Percentiles rank a stretch among this genome's conserved stretches.
Conservation (phyloP, 805 yeast species). For the Candida coquimbonensis region DNA sequence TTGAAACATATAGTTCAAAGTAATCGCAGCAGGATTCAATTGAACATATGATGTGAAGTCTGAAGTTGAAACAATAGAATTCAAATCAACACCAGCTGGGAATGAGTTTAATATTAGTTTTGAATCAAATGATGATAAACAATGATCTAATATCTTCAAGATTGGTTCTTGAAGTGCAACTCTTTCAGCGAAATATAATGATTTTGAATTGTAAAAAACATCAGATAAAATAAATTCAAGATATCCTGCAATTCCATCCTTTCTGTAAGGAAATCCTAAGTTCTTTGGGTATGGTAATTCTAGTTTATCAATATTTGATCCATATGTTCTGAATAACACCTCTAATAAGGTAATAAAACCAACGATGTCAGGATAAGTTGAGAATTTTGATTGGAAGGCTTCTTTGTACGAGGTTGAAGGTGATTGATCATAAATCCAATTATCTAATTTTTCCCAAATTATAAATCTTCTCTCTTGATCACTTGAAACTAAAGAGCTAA, state of each 20-base stretch:
- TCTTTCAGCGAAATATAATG: conserved; percentile 29
- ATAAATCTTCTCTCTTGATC: conserved; percentile 33
- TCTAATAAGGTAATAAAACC: conserved; percentile 57
- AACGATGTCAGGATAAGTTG: conserved; percentile 44
- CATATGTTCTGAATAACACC: conserved; percentile 25
- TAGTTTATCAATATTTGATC: conserved; percentile 31
- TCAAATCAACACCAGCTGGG: conserved; percentile 44
- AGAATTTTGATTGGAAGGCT: conserved; percentile 38
- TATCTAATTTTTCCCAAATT: conserved; percentile 67
- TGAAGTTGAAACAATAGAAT: conserved; percentile 36
- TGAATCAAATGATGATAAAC: conserved; percentile 46
- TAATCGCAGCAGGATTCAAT: conserved; percentile 64
- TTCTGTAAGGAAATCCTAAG: conserved; percentile 56
- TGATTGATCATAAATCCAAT: conserved; percentile 47
- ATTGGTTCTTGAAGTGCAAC: conserved; percentile 46
- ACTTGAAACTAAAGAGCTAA: conserved; percentile 51
- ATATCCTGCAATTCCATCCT: conserved; percentile 73
- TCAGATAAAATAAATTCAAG: conserved; percentile 64
- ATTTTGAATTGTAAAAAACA: conserved; percentile 49
- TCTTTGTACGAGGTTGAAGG: conserved; percentile 31
- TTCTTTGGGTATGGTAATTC: conserved; percentile 50
- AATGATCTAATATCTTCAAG: conserved; percentile 41
- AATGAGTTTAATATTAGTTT: conserved; percentile 44
- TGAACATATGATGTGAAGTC: conserved; percentile 46
- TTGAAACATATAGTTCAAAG: conserved; percentile 54